Evolutionary conservation across 306 rosid genomes (phyloP).

Genomic region (Hylodesmum podocarpum): DNA sequence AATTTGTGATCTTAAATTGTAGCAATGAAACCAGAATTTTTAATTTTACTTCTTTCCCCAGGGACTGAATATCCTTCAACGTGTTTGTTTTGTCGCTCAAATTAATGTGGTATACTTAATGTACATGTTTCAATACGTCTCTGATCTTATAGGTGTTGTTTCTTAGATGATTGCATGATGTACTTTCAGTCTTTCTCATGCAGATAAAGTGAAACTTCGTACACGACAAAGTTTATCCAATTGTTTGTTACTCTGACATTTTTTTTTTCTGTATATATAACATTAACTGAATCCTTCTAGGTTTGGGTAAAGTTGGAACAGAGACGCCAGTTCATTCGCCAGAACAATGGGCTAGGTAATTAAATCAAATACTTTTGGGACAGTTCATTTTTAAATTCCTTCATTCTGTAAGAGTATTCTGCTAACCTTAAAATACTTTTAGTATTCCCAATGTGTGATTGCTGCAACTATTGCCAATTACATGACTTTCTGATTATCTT

Average conservation of each 20-base stretch:
- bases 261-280: not conserved
- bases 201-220: constrained; percentile 7
- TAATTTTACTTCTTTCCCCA: constrained; percentile 9
- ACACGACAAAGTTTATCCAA: not conserved
- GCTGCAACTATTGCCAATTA: not conserved
- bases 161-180: constrained; percentile 19
- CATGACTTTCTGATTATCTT: not conserved
- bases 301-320: constrained; percentile 83
- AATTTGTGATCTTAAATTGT: constrained; percentile 3
- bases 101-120: constrained; percentile 7
- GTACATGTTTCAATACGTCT: constrained; percentile 11
- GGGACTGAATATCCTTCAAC: constrained; percentile 12
- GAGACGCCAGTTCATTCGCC: constrained; percentile 87
- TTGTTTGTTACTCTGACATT: constrained; percentile 9
- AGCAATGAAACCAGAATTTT: constrained; percentile 18
- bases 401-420: constrained; percentile 12
- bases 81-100: not conserved
- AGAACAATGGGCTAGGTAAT: constrained; percentile 60
- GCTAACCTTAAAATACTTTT: not conserved
- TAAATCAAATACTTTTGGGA: not conserved
- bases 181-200: constrained; percentile 3
- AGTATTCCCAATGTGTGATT: constrained; percentile 11
- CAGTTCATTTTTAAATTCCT: not conserved
- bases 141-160: not conserved
- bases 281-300: constrained; percentile 41